Evolutionary conservation across 1,284 basidiomycete genomes (phyloP), one percentile per base, ranked within the genome.

Genomic region (Takashimella tepidaria): DNA sequence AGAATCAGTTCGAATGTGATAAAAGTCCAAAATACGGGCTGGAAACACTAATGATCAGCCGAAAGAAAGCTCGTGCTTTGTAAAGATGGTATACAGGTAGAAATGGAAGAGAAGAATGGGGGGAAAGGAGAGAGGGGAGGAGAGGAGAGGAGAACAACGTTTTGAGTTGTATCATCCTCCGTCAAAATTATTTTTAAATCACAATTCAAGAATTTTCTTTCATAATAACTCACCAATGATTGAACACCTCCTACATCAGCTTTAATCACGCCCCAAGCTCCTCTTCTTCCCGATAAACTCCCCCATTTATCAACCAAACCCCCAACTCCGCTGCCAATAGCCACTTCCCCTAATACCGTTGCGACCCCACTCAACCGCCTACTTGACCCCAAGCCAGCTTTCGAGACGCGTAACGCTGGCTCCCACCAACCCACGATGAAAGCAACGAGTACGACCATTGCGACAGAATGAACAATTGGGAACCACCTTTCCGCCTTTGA

Each of bases 11-110:
- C 69, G 16, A 77, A 54, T 0, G 74, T 75, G 0, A 64, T 54
- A 50, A 75, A 77, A 0, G 74, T 73, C 70, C 72, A 76, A 59
- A 77, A 77, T 12, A 76, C 55, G n/a, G 75, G 74, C 75, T 77
- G 51, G 8, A 3, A 45, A 58, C 20, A 60, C 54, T 46, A 23
- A 25, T 23, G 11, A 23, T 2, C 16, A 31, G 19, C 23, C 21
- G 26, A 41, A 8, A 10, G 22, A 22, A 19, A 10, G 13, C 10
- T 37, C 31, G 16, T 8, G 16, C 16, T 37, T 37, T 37, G 31
- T 8, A 37, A 8, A 37, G 21, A 46, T n/a, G n/a, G n/a, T n/a
- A n/a, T n/a, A n/a, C n/a, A n/a, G n/a, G n/a, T n/a, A n/a, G n/a
- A n/a, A 22, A n/a, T 8, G 42, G 16, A 16, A 37, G 31, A 37